Evolutionary conservation across 441 rosid genomes (phyloP), one percentile per base, ranked within the genome.

Genomic region (Adansonia madagascariensis): DNA sequence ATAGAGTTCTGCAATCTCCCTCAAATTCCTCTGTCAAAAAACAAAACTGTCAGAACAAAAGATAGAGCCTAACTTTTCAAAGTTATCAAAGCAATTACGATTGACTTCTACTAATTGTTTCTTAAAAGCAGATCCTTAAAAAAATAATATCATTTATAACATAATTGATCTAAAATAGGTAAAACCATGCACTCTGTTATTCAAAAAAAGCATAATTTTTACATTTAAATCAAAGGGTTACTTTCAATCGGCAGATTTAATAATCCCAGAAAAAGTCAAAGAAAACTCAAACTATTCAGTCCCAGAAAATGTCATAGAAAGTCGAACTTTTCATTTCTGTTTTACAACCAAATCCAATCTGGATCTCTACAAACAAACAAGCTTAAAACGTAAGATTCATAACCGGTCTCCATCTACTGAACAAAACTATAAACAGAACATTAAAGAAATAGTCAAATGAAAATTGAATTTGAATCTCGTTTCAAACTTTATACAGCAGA

Each of bases 1-100:
- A 83, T 94, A 94, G 55, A 93, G 85, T 62, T 88, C 82, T 67
- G 98, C 89, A 71, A 92, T 84, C 57, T 89, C 91, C 82, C 90
- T 92, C 90, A 95, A 81, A 78, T 86, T 92, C 82, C 98, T 94
- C 98, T 95, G 88, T 18, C 70, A 63, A 64, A 63, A 20, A 27
- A 8, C 18, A 50, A 46, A 44, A 74, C 15, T 7, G 46, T 70
- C 60, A 50, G 20, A 46, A 46, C 3, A 68, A 68, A 39, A 46
- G 41, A 20, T 68, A 63, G 18, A 63, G 12, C 68, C 22, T n/a
- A 14, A 63, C 67, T 35, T 63, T 63, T 35, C 68, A 63, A 35
- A 35, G 68, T 43, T 31, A 63, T 7, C 47, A 31, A 35, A 11
- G 47, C 68, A 35, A 15, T 35, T 0, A 41, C n/a, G 27, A 43